Evolutionary conservation across 352 stramenopile species (phyloP).

Genomic region (Pythium aristosporum): DNA sequence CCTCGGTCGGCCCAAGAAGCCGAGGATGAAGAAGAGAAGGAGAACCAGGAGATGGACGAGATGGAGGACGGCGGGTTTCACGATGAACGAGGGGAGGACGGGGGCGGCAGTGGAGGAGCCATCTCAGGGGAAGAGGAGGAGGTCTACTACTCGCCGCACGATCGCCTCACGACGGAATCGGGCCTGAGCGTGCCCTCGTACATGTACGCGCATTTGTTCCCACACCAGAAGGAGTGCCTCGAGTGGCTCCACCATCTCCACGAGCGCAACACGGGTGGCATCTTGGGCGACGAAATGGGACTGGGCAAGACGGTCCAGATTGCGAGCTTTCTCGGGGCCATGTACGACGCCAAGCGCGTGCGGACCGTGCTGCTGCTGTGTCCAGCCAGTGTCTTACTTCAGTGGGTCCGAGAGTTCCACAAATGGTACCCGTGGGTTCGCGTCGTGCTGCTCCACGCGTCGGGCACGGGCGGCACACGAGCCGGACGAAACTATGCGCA

Average conservation of each 20-base stretch:
- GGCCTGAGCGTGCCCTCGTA: constrained; percentile 68
- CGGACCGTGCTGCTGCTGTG: constrained; percentile 89
- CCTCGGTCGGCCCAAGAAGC: neutral
- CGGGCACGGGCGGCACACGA: constrained; percentile 53
- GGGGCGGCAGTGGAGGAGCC: neutral
- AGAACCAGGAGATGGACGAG: constrained; percentile 9
- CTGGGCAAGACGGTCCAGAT: constrained; percentile 97
- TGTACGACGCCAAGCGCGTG: constrained; percentile 57
- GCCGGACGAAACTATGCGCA: constrained; percentile 48
- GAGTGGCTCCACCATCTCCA: constrained; percentile 97
- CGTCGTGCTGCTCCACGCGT: constrained; percentile 89
- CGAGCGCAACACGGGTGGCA: constrained; percentile 95
- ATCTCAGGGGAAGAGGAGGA: neutral
- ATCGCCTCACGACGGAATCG: constrained; percentile 58
- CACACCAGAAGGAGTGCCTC: constrained; percentile 94
- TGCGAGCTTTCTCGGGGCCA: constrained; percentile 74
- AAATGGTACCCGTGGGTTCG: constrained; percentile 91
- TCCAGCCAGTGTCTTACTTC: constrained; percentile 94
- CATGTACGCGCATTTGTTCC: constrained; percentile 84
- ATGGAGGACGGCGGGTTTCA: constrained; percentile 39
- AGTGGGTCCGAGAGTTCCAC: constrained; percentile 95
- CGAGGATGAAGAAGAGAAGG: constrained; percentile 2
- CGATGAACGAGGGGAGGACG: constrained; percentile 20
- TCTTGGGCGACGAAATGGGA: constrained; percentile 96
- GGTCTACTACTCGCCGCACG: constrained; percentile 54